Evolutionary conservation across 345 rosid genomes (phyloP).

Genomic region (Aethionema arabicum): DNA sequence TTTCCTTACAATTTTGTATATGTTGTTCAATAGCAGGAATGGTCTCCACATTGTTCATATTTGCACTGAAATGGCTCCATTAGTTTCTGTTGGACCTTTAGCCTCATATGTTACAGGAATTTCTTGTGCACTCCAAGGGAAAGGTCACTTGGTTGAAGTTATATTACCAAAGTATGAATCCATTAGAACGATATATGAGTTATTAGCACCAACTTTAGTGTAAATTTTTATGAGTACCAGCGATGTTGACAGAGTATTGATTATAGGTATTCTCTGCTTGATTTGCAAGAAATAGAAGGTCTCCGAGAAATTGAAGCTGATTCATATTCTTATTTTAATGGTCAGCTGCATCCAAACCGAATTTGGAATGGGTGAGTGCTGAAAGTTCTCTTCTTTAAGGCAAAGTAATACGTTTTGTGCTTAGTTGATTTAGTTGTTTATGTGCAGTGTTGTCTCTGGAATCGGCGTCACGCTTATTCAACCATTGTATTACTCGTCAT

Average conservation of each 20-base stretch:
- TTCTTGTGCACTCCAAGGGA: conserved; percentile 58
- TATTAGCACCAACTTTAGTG: background rate
- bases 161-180: conserved; percentile 70
- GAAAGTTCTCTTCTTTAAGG: background rate
- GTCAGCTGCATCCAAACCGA: conserved; percentile 72
- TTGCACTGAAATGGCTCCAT: conserved; percentile 84
- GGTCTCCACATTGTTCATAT: conserved; percentile 71
- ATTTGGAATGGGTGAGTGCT: conserved; percentile 83
- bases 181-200: background rate
- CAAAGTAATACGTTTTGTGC: conserved; percentile 8
- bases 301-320: conserved; percentile 60
- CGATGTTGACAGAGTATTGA: conserved; percentile 22
- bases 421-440: conserved; percentile 9
- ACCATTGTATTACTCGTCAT: conserved; percentile 60
- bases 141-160: conserved; percentile 80
- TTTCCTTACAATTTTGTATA: background rate
- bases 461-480: conserved; percentile 80
- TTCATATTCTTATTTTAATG: conserved; percentile 69
- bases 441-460: conserved; percentile 61
- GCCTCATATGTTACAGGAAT: conserved; percentile 68
- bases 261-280: conserved; percentile 59
- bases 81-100: conserved; percentile 64
- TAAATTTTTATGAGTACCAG: background rate
- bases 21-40: conserved; percentile 49
- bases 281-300: conserved; percentile 60